phyloP scores from a whole-genome alignment of 176 grass and related monocot species.

The Puccinellia tenuiflora region DNA sequence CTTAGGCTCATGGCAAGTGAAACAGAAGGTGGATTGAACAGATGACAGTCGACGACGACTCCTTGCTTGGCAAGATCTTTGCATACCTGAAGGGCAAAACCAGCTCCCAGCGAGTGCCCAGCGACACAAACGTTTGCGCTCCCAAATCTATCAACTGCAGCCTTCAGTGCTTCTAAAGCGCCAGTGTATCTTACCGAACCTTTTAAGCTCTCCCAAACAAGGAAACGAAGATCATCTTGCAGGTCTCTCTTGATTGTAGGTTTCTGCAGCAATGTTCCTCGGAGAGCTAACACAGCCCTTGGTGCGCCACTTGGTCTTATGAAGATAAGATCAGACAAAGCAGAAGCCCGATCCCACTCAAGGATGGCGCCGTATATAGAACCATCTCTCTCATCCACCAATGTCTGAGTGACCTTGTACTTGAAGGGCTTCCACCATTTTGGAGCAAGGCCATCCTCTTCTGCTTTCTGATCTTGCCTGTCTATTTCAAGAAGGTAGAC shows the following conservation, averaged over 20 bases:
- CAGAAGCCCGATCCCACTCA: conserved; percentile 81
- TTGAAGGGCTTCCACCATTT: conserved; percentile 97
- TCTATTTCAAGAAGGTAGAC: conserved; percentile 88
- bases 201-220: conserved; percentile 80
- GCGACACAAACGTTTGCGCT: conserved; percentile 55
- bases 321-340: conserved; percentile 63
- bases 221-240: conserved; percentile 78
- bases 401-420: conserved; percentile 64
- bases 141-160: conserved; percentile 51
- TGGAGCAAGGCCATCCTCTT: conserved; percentile 64
- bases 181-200: conserved; percentile 71
- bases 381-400: conserved; percentile 75
- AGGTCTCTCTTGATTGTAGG: conserved; percentile 74
- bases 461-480: conserved; percentile 63
- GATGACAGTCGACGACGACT: conserved; percentile 75
- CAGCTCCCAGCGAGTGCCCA: conserved; percentile 81
- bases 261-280: conserved; percentile 71
- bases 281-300: conserved; percentile 62
- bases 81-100: conserved; percentile 75
- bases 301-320: conserved; percentile 70
- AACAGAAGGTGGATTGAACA: conserved; percentile 94
- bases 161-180: conserved; percentile 53
- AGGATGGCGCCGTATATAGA: conserved; percentile 83
- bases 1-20: conserved; percentile 78
- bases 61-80: conserved; percentile 81